Percentiles rank a stretch among this genome's conserved stretches.
Evolutionary conservation across 2,329 filamentous ascomycete genomes (phyloP).

Genomic region (Fusarium burgessii): DNA sequence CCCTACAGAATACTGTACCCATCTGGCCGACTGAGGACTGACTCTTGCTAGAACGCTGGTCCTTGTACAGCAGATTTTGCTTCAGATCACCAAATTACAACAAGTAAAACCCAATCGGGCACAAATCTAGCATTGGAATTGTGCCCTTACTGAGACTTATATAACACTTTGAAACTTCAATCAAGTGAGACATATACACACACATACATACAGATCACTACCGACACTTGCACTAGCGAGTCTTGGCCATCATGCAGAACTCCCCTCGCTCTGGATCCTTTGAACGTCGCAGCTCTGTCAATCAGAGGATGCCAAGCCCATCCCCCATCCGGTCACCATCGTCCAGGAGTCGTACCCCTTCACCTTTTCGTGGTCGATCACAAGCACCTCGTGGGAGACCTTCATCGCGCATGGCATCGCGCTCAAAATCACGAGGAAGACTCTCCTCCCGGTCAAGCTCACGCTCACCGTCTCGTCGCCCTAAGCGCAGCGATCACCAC

Average conservation of each 20-base stretch:
- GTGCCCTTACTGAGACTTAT: not conserved
- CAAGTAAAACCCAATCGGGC: constrained; percentile 18
- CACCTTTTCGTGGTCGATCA: constrained; percentile 35
- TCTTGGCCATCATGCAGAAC: constrained; percentile 32
- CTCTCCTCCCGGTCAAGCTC: constrained; percentile 32
- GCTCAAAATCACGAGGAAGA: constrained; percentile 33
- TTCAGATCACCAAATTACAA: constrained; percentile 15
- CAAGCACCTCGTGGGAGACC: constrained; percentile 8
- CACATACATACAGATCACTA: not conserved
- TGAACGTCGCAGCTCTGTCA: constrained; percentile 35
- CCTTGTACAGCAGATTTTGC: constrained; percentile 19
- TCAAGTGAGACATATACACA: not conserved
- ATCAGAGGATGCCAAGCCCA: constrained; percentile 18
- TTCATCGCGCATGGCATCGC: constrained; percentile 17
- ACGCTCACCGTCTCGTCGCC: constrained; percentile 34
- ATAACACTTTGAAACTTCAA: constrained; percentile 16
- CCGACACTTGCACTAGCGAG: constrained; percentile 11
- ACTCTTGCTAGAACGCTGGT: constrained; percentile 22
- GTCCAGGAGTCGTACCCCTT: constrained; percentile 25
- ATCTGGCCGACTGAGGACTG: not conserved
- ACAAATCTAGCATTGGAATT: not conserved
- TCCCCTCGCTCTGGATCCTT: constrained; percentile 39
- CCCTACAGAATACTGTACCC: constrained; percentile 5
- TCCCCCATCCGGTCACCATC: constrained; percentile 27
- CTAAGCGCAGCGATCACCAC: constrained; percentile 30